Base-by-base conservation (phyloP, 768 basidiomycete species). In the Lactarius pseudohatsudake region DNA sequence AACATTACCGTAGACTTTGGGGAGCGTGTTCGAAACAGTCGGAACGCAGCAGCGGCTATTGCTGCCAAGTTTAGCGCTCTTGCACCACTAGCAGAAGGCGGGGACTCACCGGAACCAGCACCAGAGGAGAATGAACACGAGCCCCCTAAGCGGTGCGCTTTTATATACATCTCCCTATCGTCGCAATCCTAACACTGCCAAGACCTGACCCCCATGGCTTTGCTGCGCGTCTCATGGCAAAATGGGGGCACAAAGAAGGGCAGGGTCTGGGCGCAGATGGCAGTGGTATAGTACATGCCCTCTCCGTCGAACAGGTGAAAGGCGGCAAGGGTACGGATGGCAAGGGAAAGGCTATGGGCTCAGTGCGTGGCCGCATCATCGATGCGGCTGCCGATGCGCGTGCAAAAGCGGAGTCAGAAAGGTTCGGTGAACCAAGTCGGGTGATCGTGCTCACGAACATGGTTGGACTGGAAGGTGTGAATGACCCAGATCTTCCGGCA, bases 221-320 rank as follows among this genome's bases (percentile, higher is more conserved):
- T 71, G 93, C 93, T 38, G 88, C 88, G 15, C 88, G 91, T 40
- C 74, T 96, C 71, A 96, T 97, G 94, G 92, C 91, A 3, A 97
- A 95, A 78, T 96, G 91, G 92, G 96, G 96, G 0, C 94, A 97
- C 75, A 91, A 92, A 74, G 92, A 93, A 75, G 96, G 96, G 1
- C 89, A 94, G 77, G 96, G 96, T 11, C 82, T 98, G 1, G 96
- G 96, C 40, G 88, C 84, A 0, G 86, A 91, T 66, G 91, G 88
- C 9, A 82, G 84, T 2, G 95, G 95, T 1, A 96, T 98, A 55
- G 86, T 96, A 54, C 91, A 96, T 65, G 94, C 96, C 6, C 83
- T 98, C 4, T 84, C 87, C 0, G 90, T 96, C 26, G 91, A 96
- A 73, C 88, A 90, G 62, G 70, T 81, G 64, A 79, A 85, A 18